Evolutionary conservation across 257 asterid genomes (phyloP), one percentile per base, ranked within the genome.

Genomic region (Cordia subcordata): DNA sequence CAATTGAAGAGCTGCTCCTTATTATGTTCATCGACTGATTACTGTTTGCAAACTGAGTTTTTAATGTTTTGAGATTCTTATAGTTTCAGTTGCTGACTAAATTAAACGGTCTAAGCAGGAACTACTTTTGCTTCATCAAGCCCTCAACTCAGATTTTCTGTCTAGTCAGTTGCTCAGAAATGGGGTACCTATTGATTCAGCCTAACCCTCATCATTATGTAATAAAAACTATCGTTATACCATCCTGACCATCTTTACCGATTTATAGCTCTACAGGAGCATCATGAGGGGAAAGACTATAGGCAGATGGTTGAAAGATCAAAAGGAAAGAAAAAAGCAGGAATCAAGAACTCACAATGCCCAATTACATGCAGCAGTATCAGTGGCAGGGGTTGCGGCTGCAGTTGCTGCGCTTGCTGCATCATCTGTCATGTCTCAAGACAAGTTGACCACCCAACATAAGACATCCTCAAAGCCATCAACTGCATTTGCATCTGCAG

Each of bases 381-480:
- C 94, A 0, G 95, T 84, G 20, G 95, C 91, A 15, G 96, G 87
- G 21, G 96, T 89, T 38, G 96, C 96, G 0, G 88, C 94, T 32
- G 94, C 91, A 1, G 96, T 88, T 58, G 96, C 96, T 18, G 84
- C 96, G 47, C 81, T 88, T 27, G 82, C 85, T 35, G 85, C 94
- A 49, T 73, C 88, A 8, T 75, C 80, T 0, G 68, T 64, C 22
- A 35, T 78, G n/a, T 80, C 84, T 53, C 79, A 84, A 0, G 86
- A 80, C 40, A 73, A 75, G 37, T 39, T 70, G 8, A 40, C 5
- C 15, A 39, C 53, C 46, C 82, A 81, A 42, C 70, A 75, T 49
- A 79, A 72, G 62, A 63, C 72, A 17, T 68, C 86, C 1, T 15
- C 80, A 45, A 79, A 72, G 62, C 63, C 72, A 17, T 68, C 86